Evolutionary conservation across 495 filamentous ascomycete genomes (phyloP), one percentile per base, ranked within the genome.

Genomic region (Podospora fimiseda): DNA sequence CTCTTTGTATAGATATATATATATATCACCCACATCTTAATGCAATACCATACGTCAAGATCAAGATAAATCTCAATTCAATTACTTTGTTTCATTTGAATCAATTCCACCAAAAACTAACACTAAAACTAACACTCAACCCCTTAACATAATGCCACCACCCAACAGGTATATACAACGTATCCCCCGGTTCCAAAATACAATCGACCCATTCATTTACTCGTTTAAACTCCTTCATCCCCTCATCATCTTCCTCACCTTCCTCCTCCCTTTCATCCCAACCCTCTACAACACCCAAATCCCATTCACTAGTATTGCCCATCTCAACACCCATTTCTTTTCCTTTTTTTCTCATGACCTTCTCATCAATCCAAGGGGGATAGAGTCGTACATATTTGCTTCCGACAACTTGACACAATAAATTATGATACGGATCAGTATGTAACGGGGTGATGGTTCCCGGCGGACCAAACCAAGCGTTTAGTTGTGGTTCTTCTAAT

Each of bases 91-190:
- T n/a, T n/a, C n/a, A n/a, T n/a, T n/a, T n/a, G n/a, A 41, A 41
- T 73, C 65, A 89, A 62, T 88, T 86, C 89, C 91, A 99, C 93
- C 93, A 99, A 66, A 95, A 98, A 67, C 90, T 97, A 33, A 97
- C 91, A 62, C 94, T 97, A 57, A 94, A 87, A 55, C 93, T 95
- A 30, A 85, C 85, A 50, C 79, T 87, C 65, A 96, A 61, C 33
- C 88, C 88, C 56, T 86, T 75, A 4, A 99, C 89, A 77, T 96
- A 97, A 74, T 99, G 93, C 93, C 93, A 99, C 93, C 93, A 99
- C 16, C 92, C 93, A 2, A 88, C 75, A 3, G 93, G 93, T 48
- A 99, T 90, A 71, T 95, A 95, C 53, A 99, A 65, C 58, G 81
- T 86, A 52, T 98, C 90, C 0, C 92, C 93, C 22, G 84, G 83